Percentiles rank a stretch among this genome's conserved stretches.
These are phyloP conservation scores for Podospora australis DNA, from an alignment of 495 filamentous ascomycete genomes.

Conservation along the genomic window DNA sequence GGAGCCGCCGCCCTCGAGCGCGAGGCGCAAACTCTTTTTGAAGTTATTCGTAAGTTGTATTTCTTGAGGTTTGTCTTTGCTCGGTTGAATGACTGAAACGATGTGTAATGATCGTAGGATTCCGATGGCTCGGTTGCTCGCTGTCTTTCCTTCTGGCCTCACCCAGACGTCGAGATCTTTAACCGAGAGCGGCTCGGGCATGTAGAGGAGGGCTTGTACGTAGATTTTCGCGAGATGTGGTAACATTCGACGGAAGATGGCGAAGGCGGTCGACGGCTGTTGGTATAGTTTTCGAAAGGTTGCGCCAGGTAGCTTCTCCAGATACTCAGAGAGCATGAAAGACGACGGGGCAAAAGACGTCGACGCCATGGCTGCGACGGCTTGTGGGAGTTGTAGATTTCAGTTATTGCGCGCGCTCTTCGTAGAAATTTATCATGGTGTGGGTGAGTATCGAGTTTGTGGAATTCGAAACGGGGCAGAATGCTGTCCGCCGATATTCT, in stretches of 20 bases:
- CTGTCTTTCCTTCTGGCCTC: constrained; percentile 60
- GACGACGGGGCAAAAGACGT: constrained; percentile 28
- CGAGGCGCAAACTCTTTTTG: constrained; percentile 66
- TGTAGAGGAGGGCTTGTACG: constrained; percentile 89
- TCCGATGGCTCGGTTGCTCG: constrained; percentile 74
- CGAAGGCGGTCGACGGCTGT: constrained; percentile 90
- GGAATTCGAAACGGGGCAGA: too few relatives aligned
- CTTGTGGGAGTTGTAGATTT: too few relatives aligned
- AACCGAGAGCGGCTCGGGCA: constrained; percentile 65
- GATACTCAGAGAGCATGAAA: constrained; percentile 66
- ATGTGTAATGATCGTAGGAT: constrained; percentile 81
- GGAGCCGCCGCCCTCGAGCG: constrained; percentile 76
- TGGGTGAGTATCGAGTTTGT: too few relatives aligned
- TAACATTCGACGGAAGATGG: constrained; percentile 95
- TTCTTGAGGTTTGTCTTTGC: constrained; percentile 52
- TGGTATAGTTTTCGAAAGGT: constrained; percentile 85
- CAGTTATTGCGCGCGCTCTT: too few relatives aligned
- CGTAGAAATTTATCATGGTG: too few relatives aligned
- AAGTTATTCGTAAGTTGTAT: constrained; percentile 72
- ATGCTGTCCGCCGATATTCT: too few relatives aligned
- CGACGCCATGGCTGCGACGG: constrained; percentile 16
- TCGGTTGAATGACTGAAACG: constrained; percentile 51
- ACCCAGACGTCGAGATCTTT: constrained; percentile 81
- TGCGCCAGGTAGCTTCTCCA: constrained; percentile 83
- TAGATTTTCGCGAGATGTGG: constrained; percentile 89